Evolutionary conservation across 1,284 basidiomycete species (phyloP), one percentile per base, ranked within the genome.

Genomic region (Tilletia caries): DNA sequence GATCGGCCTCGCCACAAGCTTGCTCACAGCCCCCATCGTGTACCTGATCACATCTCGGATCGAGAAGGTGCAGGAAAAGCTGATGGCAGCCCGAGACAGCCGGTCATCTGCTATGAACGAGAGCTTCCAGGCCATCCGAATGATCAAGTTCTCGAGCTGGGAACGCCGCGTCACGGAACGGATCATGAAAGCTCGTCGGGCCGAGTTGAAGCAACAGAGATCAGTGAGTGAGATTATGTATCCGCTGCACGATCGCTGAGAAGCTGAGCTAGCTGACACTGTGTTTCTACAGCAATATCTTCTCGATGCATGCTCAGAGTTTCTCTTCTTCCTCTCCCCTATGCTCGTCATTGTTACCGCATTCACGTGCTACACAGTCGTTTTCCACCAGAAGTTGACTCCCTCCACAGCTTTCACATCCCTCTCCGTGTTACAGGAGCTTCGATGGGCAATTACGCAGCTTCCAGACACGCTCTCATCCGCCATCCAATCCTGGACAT

Each of bases 401-500:
- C 67, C 75, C 1, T 71, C 75, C 12, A 72, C 69, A 0, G 76
- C 71, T 2, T 78, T 78, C 67, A 78, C 79, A 3, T 74, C 79
- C 1, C 50, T 77, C 27, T 66, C 75, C 0, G 75, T 79, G 15
- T 79, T 81, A 27, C 67, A 62, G 43, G 74, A 79, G 72, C 69
- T 80, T 13, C 71, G 73, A 32, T 72, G 67, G 34, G 74, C 79
- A 2, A 68, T 81, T 15, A 72, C 68, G 41, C 65, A 73, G 25
- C 64, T 80, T 18, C 79, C 79, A 1, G 67, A 72, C 64, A 66
- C 76, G 76, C 58, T 78, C 70, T 43, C 64, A 48, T n/a, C n/a
- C 58, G 70, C 81, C 8, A 71, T 85, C 10, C 82, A 92, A 87
- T 87, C 91, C 0, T 86, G 88, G 27, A 91, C 95, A 2, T 88